Base-by-base conservation (phyloP, 2,329 filamentous ascomycete species). In the Aspergillus aculeatus region DNA sequence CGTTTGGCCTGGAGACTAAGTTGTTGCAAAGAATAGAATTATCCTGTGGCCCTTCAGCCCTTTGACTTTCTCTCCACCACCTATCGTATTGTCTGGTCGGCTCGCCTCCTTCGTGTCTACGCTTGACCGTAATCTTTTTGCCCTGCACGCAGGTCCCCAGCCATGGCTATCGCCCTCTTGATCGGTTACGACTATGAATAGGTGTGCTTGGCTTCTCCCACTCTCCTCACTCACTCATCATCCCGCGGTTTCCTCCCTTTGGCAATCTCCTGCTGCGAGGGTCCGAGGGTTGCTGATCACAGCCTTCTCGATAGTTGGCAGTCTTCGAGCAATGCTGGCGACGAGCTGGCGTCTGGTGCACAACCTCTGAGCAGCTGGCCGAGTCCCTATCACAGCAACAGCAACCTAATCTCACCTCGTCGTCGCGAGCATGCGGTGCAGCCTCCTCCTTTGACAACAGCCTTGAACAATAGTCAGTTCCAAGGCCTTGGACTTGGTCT, bases 341-440 rank as follows among this genome's bases (percentile, higher is more conserved):
- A 73, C 64, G 71, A 72, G 60, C 68, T 68, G 68, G 66, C 68
- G 62, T 62, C 66, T 64, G 68, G 65, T 60, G 61, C 67, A 53
- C 68, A 74, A 59, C 58, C 61, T 55, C 65, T 65, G 56, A 62
- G 65, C 57, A 67, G 72, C 67, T 73, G 71, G 70, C 67, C 72
- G 59, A 68, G 69, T 47, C 60, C 71, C 62, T 68, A 69, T 61
- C 63, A 64, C 55, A 65, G 61, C 59, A 61, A 68, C 58, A 69
- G 67, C 66, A 73, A 71, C 58, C 75, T 73, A 57, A 64, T 65
- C 44, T 76, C 76, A 54, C 71, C 75, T 47, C 67, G 69, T 63
- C 77, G 76, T 66, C 76, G 76, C 65, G 76, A 78, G 59, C 72
- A 79, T 75, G 76, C 73, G 48, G 66, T 74, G 60, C 73, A 76